These are phyloP conservation scores for Hawksworthiomyces lignivorus DNA, from an alignment of 2,329 filamentous ascomycete genomes.

Conservation along the genomic window DNA sequence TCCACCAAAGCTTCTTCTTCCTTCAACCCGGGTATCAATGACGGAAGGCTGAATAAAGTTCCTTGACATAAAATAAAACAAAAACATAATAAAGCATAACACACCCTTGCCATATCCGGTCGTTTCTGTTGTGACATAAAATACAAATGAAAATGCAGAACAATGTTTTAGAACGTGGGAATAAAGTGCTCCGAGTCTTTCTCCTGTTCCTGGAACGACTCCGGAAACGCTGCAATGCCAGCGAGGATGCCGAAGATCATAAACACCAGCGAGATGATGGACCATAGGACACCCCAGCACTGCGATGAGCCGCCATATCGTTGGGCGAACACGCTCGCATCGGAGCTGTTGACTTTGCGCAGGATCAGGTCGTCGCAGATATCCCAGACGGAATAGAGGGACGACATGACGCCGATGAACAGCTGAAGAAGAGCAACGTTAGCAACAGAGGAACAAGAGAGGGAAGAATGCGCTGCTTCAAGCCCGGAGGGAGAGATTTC, in stretches of 20 bases:
- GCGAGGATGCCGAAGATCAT: slow-evolving; percentile 70
- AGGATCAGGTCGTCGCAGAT: slow-evolving; percentile 78
- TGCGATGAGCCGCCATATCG: slow-evolving; percentile 71
- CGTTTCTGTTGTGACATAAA: too few relatives aligned
- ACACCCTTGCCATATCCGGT: too few relatives aligned
- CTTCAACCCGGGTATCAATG: too few relatives aligned
- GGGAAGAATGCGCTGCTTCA: too few relatives aligned
- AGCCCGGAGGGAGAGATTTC: background rate
- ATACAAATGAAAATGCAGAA: background rate
- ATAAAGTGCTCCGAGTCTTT: slow-evolving; percentile 62
- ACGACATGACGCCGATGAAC: slow-evolving; percentile 77
- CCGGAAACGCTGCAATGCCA: slow-evolving; percentile 66
- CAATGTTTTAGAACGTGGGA: slow-evolving; percentile 25
- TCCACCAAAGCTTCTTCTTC: too few relatives aligned
- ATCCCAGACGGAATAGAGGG: slow-evolving; percentile 75
- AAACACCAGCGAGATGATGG: slow-evolving; percentile 60
- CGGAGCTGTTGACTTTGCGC: slow-evolving; percentile 71
- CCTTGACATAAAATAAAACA: too few relatives aligned
- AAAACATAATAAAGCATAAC: too few relatives aligned
- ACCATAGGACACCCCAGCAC: slow-evolving; percentile 77
- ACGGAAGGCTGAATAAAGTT: too few relatives aligned
- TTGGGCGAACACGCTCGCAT: slow-evolving; percentile 71
- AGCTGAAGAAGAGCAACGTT: slow-evolving; percentile 33
- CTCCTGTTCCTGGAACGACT: slow-evolving; percentile 61
- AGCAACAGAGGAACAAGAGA: background rate